A percentile compares a stretch with the other conserved stretches of the same genome.
Conservation (phyloP, 176 grass and related monocot genomes). For the Carex pumila region DNA sequence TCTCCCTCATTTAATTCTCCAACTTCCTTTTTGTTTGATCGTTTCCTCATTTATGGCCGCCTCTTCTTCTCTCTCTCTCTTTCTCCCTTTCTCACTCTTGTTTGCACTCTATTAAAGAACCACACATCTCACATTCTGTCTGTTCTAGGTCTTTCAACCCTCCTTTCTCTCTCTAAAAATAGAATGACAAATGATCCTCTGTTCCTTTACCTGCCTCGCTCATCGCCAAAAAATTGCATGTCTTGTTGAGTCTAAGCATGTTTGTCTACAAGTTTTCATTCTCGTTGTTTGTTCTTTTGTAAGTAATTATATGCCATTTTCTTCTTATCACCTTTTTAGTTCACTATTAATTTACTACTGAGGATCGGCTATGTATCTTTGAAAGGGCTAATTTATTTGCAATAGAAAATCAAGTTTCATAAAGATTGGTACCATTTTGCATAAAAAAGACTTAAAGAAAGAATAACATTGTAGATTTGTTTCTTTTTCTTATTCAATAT, state of each 20-base stretch:
- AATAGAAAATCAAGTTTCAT: not conserved
- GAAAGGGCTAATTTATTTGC: too few species aligned
- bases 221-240: constrained; percentile 6
- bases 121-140: constrained; percentile 20
- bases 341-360: not conserved
- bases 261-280: not conserved
- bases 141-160: not conserved
- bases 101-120: constrained; percentile 28
- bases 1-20: constrained; percentile 49
- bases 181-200: not conserved
- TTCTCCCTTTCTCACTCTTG: not conserved
- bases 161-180: not conserved
- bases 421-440: not conserved
- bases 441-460: not conserved
- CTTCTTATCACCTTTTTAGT: not conserved
- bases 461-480: too few species aligned
- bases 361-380: not conserved
- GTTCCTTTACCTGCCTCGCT: not conserved
- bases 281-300: not conserved
- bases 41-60: constrained; percentile 34
- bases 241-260: not conserved
- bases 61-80: not conserved
- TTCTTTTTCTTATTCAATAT: too few species aligned
- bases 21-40: constrained; percentile 56
- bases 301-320: not conserved